Base-by-base conservation (phyloP, 2,329 filamentous ascomycete genomes). In the Gaeumannomyces tritici region DNA sequence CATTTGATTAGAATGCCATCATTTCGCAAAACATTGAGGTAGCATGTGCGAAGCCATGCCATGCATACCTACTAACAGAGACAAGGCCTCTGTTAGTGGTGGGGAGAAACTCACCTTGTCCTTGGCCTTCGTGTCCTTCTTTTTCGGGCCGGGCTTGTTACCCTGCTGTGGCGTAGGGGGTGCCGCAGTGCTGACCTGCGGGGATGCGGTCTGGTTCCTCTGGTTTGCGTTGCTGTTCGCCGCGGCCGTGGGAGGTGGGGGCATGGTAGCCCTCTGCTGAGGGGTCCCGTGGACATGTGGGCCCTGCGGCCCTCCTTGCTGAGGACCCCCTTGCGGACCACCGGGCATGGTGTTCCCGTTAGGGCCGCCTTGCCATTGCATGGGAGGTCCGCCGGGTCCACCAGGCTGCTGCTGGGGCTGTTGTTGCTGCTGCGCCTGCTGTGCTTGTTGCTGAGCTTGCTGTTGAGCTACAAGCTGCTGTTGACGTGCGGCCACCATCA, bases 151-250 rank as follows among this genome's bases (percentile, higher is more conserved):
- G 4, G 88, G 75, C 78, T 93, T 93, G 70, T 86, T 88, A 1
- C 79, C 73, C 71, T 91, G 89, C 61, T 85, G 87, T 1, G 90
- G 90, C 4, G 90, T 95, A 1, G 90, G 90, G 1, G 90, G 90
- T 47, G 88, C 88, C 8, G 85, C 82, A 64, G 81, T 84, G 65
- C 81, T 82, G 67, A 84, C 82, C 68, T 87, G 85, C 28, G 85
- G 86, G 24, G 85, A 87, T 15, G 83, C 83, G 18, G 84, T 80
- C 62, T 82, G 78, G 65, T 79, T 81, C 68, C 84, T 83, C 62
- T 80, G 77, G 66, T 80, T 81, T 63, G 78, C 77, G 64, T 73
- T 71, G n/a, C 47, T 55, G 58, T 67, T 72, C 47, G 74, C 73
- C 21, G 75, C 73, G 4, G 74, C 75, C 2, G 76, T 76, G 13